Evolutionary conservation across 306 rosid species (phyloP), one percentile per base, ranked within the genome.

Genomic region (Trifolium dubium): DNA sequence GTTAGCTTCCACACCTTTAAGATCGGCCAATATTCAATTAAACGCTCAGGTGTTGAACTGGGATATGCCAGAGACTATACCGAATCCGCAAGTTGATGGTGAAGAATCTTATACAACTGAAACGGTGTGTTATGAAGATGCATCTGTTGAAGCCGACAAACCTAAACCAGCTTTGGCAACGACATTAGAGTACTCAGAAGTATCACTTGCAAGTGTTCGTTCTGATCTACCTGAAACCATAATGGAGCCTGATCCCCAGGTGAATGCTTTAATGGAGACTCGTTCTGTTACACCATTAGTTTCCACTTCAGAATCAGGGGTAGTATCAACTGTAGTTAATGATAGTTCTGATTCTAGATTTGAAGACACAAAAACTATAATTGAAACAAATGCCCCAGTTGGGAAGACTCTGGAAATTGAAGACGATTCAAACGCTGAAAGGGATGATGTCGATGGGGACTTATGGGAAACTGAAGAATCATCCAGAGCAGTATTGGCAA

Each of bases 1-100:
- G 98, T 82, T 93, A 71, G 90, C 88, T 10, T 86, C 95, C 43
- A 93, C 97, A n/a, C 97, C 98, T 1, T 78, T 93, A 76, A 90
- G 85, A 79, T 93, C 97, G 73, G 87, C 92, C 8, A 82, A 77
- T 79, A 80, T 72, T 60, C 84, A 76, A 76, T 74, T 83, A 67
- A 87, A 84, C 78, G 81, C 83, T 73, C 88, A 78, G 84, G 81
- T 40, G 17, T 88, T 83, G 87, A 77, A 79, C 79, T 84, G 84
- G 90, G 88, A 80, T 71, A 3, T 44, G 61, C 84, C 81, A 7
- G 77, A 86, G 69, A 69, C 82, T 71, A 19, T 73, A 39, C 71
- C 82, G 19, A 86, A 75, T 73, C 37, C 60, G 2, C 50, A 35
- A 30, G 67, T 23, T 10, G 67, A 67, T 74, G 72, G 64, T 47